Conservation (phyloP, 2,329 filamentous ascomycete genomes). For the Ceratocystis diversiconidia region DNA sequence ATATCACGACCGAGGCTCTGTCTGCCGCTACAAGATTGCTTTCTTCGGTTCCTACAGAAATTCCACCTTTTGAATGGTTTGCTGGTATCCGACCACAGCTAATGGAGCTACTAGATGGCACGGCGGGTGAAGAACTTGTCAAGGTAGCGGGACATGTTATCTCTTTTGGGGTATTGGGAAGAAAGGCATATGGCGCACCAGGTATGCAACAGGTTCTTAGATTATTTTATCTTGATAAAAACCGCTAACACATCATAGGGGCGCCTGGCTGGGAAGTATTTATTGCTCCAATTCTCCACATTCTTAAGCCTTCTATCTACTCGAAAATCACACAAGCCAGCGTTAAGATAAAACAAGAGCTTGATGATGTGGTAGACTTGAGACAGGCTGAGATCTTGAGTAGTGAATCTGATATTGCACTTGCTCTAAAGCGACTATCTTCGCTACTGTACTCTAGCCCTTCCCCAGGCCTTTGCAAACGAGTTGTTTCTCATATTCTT, state of each 20-base stretch:
- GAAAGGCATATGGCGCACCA: conserved; percentile 48
- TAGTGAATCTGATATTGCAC: conserved; percentile 32
- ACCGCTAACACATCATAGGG: conserved; percentile 25
- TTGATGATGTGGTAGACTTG: conserved; percentile 33
- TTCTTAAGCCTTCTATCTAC: conserved; percentile 33
- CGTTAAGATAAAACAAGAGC: conserved; percentile 21
- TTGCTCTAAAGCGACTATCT: conserved; percentile 40
- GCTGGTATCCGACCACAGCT: conserved; percentile 46
- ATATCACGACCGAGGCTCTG: conserved; percentile 54
- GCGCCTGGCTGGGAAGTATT: conserved; percentile 48
- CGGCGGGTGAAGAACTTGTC: conserved; percentile 41
- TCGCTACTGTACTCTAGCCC: conserved; percentile 48
- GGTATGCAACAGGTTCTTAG: conserved; percentile 26
- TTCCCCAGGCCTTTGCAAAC: conserved; percentile 48
- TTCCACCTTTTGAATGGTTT: conserved; percentile 46
- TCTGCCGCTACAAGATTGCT: conserved; percentile 48
- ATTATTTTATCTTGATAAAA: background rate
- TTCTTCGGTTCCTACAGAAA: conserved; percentile 41
- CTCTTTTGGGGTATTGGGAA: conserved; percentile 52
- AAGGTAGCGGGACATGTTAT: conserved; percentile 48
- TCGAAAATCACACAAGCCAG: background rate
- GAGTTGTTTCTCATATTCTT: conserved; percentile 44
- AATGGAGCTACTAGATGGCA: conserved; percentile 45
- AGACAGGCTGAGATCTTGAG: conserved; percentile 33
- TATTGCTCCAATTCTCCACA: conserved; percentile 41